Base-by-base conservation (phyloP, 768 basidiomycete species). In the Kwoniella bestiolae region DNA sequence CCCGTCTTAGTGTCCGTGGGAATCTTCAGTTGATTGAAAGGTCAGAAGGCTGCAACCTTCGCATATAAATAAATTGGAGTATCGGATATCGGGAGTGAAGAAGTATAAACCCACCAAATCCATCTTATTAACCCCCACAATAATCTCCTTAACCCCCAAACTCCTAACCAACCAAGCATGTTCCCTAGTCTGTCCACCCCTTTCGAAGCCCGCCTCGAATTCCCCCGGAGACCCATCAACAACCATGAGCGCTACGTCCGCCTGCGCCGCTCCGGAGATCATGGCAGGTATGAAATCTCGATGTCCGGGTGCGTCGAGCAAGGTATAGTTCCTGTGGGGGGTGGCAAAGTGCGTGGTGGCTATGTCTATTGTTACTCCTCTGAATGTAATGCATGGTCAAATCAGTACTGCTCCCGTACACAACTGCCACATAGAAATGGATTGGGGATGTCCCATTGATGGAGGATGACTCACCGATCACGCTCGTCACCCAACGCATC, bases 211-310 rank as follows among this genome's bases (percentile, higher is more conserved):
- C 25, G 92, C 89, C 81, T 99, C 96, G 70, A 99, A 99, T 76
- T 94, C 94, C 21, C 95, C 95, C 1, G 85, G 87, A 5, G 89
- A 85, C 1, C 94, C 89, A 79, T 96, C 96, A 28, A 99, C 88
- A 3, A 98, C 94, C 23, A 98, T 87, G 7, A 98, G 82, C 0
- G 96, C 93, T 51, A 92, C 92, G 71, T 98, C 96, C 0, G 95
- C 96, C 81, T 97, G 96, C 2, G 94, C 89, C 6, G 96, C 95
- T 1, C 96, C 96, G 0, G 94, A 97, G 57, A 99, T 99, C 95
- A 98, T 98, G 78, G 98, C 98, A 1, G 96, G 96, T 68, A 99
- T 90, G 73, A 98, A 98, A 76, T 99, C 96, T 70, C 89, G 90
- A 81, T 99, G 96, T 0, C 96, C 96, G 0, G 96, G 96, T 0